A percentile compares a stretch with the other conserved stretches of the same genome.
These are phyloP conservation scores for Amanita polypyramis DNA, from an alignment of 768 basidiomycete genomes.

Conservation along the genomic window DNA sequence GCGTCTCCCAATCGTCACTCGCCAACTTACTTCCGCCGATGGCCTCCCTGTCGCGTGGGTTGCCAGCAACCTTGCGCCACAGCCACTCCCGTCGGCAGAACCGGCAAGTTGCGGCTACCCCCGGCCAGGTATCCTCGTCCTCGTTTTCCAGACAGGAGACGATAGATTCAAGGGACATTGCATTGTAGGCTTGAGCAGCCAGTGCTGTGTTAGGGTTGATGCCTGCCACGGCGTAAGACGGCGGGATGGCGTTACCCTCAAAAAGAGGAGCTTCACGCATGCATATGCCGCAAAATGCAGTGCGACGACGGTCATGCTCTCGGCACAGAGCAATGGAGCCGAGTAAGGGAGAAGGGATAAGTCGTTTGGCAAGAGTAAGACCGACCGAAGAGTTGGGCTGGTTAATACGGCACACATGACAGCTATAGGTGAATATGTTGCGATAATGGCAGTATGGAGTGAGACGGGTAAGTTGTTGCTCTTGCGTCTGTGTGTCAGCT, in stretches of 20 bases:
- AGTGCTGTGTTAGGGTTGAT: slow-evolving; percentile 18
- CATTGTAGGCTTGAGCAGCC: slow-evolving; percentile 13
- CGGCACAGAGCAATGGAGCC: slow-evolving; percentile 44
- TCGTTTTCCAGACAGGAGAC: slow-evolving; percentile 59
- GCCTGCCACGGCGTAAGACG: slow-evolving; percentile 11
- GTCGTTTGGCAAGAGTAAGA: slow-evolving; percentile 39
- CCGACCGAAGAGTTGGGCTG: slow-evolving; percentile 39
- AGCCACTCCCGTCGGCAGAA: slow-evolving; percentile 57
- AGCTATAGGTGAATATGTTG: slow-evolving; percentile 41
- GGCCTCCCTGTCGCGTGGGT: slow-evolving; percentile 42
- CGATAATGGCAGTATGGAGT: slow-evolving; percentile 55
- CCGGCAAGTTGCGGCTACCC: slow-evolving; percentile 57
- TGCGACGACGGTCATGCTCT: slow-evolving; percentile 46
- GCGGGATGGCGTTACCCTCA: slow-evolving; percentile 17
- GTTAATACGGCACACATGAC: slow-evolving; percentile 65
- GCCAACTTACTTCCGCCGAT: slow-evolving; percentile 35
- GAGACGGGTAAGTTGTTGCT: slow-evolving; percentile 21
- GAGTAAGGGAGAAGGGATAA: slow-evolving; percentile 28
- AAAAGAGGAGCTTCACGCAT: slow-evolving; percentile 47
- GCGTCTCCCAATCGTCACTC: slow-evolving; percentile 53
- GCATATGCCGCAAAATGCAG: slow-evolving; percentile 57
- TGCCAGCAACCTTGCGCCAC: slow-evolving; percentile 43
- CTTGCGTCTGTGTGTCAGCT: slow-evolving; percentile 13
- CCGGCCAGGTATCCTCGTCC: slow-evolving; percentile 58
- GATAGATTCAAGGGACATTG: slow-evolving; percentile 9